These are phyloP conservation scores for Tetracentron sinense DNA, from an alignment of 164 flowering plant genomes.

Conservation along the genomic window DNA sequence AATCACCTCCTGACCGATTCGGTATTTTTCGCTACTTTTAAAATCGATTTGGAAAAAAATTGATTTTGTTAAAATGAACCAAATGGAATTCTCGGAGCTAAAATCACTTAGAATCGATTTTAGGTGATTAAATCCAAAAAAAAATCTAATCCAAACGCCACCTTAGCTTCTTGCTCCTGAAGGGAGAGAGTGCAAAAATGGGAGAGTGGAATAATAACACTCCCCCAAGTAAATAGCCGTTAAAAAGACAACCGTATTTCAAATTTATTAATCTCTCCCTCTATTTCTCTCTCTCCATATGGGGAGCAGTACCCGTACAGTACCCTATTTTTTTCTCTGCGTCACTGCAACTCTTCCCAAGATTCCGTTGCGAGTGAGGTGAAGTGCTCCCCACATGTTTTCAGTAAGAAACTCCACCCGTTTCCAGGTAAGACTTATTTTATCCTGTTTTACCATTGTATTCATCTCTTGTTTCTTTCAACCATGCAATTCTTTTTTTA, in stretches of 20 bases:
- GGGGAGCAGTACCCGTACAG: neutral
- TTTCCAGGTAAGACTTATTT: constrained; percentile 9
- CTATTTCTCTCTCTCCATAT: constrained; percentile 3
- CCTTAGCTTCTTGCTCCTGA: no score
- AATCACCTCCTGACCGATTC: no score
- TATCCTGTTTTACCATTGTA: neutral
- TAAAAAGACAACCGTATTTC: constrained; percentile 15
- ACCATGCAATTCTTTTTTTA: constrained; percentile 10
- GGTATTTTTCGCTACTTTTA: no score
- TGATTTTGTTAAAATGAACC: no score
- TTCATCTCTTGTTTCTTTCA: constrained; percentile 5
- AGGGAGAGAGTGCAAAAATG: no score
- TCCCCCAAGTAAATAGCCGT: constrained; percentile 12
- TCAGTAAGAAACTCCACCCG: constrained; percentile 1
- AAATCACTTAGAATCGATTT: no score
- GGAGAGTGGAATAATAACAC: no score
- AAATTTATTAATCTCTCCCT: constrained; percentile 3
- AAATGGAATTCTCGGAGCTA: no score
- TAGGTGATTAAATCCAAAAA: no score
- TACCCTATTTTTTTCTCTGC: neutral
- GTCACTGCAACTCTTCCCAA: constrained; percentile 22
- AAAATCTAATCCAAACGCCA: no score
- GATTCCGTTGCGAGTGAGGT: constrained; percentile 16
- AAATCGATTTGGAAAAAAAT: no score
- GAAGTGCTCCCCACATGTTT: constrained; percentile 10